These are phyloP conservation scores for Paecilomyces sp. DNA, from an alignment of 2,329 filamentous ascomycete genomes.

Conservation along the genomic window DNA sequence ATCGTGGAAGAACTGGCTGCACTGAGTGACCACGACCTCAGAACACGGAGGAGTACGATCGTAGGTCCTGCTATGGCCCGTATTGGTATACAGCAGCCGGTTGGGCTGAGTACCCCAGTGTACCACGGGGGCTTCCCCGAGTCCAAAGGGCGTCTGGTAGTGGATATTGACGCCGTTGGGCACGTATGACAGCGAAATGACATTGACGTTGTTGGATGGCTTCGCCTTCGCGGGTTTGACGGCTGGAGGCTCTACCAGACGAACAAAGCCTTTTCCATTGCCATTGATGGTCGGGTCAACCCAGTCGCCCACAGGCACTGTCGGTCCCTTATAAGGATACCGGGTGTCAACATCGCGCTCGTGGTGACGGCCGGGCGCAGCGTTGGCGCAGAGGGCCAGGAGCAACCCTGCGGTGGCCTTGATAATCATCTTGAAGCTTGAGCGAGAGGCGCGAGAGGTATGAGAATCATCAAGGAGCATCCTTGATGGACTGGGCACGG, in stretches of 20 bases:
- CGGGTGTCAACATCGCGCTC: neutral
- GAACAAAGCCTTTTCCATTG: conserved; percentile 46
- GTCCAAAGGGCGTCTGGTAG: conserved; percentile 48
- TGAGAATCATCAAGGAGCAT: neutral
- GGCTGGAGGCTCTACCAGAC: conserved; percentile 44
- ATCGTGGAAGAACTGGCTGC: conserved; percentile 47
- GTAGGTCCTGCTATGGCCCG: conserved; percentile 36
- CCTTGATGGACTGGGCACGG: neutral
- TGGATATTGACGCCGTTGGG: conserved; percentile 46
- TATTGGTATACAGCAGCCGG: conserved; percentile 27
- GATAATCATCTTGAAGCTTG: neutral
- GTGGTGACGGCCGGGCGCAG: neutral
- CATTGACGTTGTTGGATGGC: conserved; percentile 48
- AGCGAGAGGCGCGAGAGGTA: neutral
- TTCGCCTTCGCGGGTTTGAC: conserved; percentile 38
- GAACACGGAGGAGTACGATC: conserved; percentile 47
- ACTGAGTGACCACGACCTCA: conserved; percentile 40
- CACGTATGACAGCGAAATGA: conserved; percentile 43
- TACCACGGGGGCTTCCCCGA: conserved; percentile 39
- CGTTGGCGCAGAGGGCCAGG: neutral
- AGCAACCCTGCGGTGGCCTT: neutral
- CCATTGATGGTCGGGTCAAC: conserved; percentile 44
- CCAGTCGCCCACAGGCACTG: conserved; percentile 46
- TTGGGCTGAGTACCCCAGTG: conserved; percentile 34
- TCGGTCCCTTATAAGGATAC: conserved; percentile 44